Base-by-base conservation (phyloP, 2,329 filamentous ascomycete genomes). In the Penicillium olsonii region DNA sequence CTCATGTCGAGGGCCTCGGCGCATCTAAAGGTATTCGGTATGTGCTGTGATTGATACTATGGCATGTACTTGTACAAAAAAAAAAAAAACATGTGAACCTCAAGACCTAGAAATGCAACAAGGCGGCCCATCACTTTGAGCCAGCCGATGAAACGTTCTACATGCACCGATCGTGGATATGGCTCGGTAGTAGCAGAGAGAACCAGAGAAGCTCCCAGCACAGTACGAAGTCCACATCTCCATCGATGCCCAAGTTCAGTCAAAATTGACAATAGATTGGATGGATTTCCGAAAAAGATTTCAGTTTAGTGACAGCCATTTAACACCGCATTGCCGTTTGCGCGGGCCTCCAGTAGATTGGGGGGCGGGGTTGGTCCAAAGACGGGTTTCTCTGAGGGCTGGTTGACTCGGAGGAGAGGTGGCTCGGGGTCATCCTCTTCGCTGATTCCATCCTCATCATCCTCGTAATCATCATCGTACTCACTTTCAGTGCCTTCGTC, bases 401-500 rank as follows among this genome's bases (percentile, higher is more conserved):
- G 62, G 50, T 64, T 57, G 34, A 63, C 55, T n/a, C 61, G 64
- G 40, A 62, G 27, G 4, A 38, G 60, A 42, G 60, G 51, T 24
- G 55, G 72, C 55, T 66, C 77, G 56, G 69, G 66, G 64, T 70
- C 75, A 62, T 83, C 72, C 26, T 75, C 83, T 45, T 78, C 83
- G 53, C 82, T 84, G 37, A 82, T 81, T 7, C 78, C 83, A 38
- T 79, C 79, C 51, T 83, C 80, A 22, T 82, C 80, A 40, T 87
- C 82, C 60, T 87, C 84, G 56, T 84, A 75, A 38, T 76, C 84
- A 47, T 80, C 80, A 46, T 83, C 82, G 51, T 83, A 56, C 79
- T 84, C 67, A 53, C 67, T 69, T 50, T 69, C 67, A 14, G 67
- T 69, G 29, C 66, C 66, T 43, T 69, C 67, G 19, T 69, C 67